A percentile compares a stretch with the other conserved stretches of the same genome.
Evolutionary conservation across 2,329 filamentous ascomycete species (phyloP).

Genomic region (Fusarium pseudocircinatum): DNA sequence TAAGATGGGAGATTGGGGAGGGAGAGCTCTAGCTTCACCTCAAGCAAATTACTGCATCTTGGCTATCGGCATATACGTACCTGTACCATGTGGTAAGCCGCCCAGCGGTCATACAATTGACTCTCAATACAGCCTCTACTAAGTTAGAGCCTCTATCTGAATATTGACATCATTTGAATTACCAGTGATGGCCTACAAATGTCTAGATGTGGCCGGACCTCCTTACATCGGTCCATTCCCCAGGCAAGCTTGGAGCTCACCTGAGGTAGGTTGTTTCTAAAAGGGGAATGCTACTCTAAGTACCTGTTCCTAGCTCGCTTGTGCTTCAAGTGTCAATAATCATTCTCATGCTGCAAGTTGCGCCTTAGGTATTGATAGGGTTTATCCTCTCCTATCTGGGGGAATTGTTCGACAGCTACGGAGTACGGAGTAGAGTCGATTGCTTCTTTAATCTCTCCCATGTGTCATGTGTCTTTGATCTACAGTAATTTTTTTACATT

Average conservation of each 20-base stretch:
- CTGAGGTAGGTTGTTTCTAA: constrained; percentile 30
- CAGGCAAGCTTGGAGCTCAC: constrained; percentile 19
- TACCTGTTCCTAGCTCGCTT: constrained; percentile 12
- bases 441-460: not conserved
- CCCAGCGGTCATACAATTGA: not conserved
- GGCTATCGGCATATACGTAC: constrained; percentile 1
- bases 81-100: not conserved
- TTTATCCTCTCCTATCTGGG: constrained; percentile 6
- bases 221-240: constrained; percentile 21
- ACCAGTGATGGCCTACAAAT: not conserved
- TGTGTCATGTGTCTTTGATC: not conserved
- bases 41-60: constrained; percentile 32
- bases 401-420: not conserved
- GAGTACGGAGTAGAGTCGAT: not conserved
- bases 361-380: constrained; percentile 10
- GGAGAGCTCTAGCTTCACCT: constrained; percentile 33
- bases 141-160: not conserved
- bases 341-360: constrained; percentile 1
- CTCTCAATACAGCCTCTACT: not conserved
- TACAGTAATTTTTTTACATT: not conserved
- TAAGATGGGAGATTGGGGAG: constrained; percentile 41
- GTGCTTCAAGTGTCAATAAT: constrained; percentile 17
- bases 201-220: constrained; percentile 1
- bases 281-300: constrained; percentile 31
- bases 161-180: not conserved